Percentiles rank a stretch among this genome's conserved stretches.
Evolutionary conservation across 2,329 filamentous ascomycete genomes (phyloP).

Genomic region (Aspergillus luchuensis): DNA sequence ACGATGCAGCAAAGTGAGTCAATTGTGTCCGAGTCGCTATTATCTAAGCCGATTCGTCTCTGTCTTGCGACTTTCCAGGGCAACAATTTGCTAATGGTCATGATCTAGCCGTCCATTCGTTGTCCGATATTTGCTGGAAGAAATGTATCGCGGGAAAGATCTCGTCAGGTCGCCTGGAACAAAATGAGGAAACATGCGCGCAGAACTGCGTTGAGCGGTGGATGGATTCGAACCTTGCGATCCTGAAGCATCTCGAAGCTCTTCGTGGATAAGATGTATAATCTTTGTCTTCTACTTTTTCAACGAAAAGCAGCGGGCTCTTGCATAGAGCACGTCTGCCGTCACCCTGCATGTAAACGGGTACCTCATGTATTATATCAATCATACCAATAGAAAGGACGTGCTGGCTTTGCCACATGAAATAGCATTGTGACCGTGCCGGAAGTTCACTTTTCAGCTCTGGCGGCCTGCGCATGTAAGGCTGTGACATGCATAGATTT

Average conservation of each 20-base stretch:
- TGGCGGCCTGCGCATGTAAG: too few species aligned
- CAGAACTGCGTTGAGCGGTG: slow-evolving; percentile 93
- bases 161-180: slow-evolving; percentile 71
- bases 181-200: slow-evolving; percentile 77
- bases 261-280: slow-evolving; percentile 48
- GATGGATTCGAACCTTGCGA: slow-evolving; percentile 81
- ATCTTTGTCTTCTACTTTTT: background rate
- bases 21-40: background rate
- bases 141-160: slow-evolving; percentile 84
- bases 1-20: slow-evolving; percentile 54
- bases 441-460: too few species aligned
- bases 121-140: slow-evolving; percentile 84
- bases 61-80: background rate
- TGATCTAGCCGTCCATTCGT: slow-evolving; percentile 61
- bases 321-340: background rate
- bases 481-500: background rate
- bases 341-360: background rate
- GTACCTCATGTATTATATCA: background rate
- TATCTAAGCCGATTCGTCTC: background rate
- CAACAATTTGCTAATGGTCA: slow-evolving; percentile 13
- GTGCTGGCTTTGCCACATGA: background rate
- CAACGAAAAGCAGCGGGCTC: background rate
- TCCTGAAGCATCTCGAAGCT: slow-evolving; percentile 80
- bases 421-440: too few species aligned
- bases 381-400: background rate